A percentile compares a stretch with the other conserved stretches of the same genome.
phyloP scores from a whole-genome alignment of 371 early-diverging fungal species.

The Lichtheimia corymbifera region DNA sequence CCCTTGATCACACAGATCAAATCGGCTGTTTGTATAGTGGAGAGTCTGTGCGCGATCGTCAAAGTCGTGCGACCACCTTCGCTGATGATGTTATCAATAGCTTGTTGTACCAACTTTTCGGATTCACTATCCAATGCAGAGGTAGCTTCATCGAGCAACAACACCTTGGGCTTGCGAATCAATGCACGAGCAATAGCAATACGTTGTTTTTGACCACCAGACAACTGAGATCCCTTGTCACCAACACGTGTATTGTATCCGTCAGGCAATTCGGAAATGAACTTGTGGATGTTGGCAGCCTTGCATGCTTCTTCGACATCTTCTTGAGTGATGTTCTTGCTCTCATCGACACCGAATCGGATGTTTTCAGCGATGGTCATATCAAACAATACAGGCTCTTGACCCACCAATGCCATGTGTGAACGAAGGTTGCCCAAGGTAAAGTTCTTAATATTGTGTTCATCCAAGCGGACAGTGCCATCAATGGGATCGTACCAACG shows the following conservation, averaged over 20 bases:
- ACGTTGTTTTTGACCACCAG: conserved; percentile 35
- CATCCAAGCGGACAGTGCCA: conserved; percentile 69
- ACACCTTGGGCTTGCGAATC: conserved; percentile 82
- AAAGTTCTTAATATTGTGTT: conserved; percentile 63
- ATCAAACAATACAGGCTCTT: conserved; percentile 86
- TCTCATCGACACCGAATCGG: conserved; percentile 58
- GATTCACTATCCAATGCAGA: conserved; percentile 87
- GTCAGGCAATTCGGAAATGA: conserved; percentile 63
- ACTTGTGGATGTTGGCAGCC: conserved; percentile 77
- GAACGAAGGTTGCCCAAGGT: conserved; percentile 64
- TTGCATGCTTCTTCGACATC: conserved; percentile 61
- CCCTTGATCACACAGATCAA: conserved; percentile 74
- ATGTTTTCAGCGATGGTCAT: conserved; percentile 81
- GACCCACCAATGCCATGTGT: conserved; percentile 81
- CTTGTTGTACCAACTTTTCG: conserved; percentile 88
- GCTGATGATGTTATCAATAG: conserved; percentile 70
- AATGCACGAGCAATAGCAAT: conserved; percentile 57
- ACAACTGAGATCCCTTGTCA: conserved; percentile 66
- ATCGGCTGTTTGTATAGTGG: conserved; percentile 77
- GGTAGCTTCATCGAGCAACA: conserved; percentile 96
- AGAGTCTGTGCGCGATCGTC: conserved; percentile 71
- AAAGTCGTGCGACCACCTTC: conserved; percentile 66
- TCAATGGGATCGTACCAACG: conserved; percentile 79
- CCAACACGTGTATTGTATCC: conserved; percentile 83
- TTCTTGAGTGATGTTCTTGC: conserved; percentile 45